Percentiles rank a stretch among this genome's conserved stretches.
Conservation (phyloP, 2,329 filamentous ascomycete genomes). For the Amylocarpus encephaloides region DNA sequence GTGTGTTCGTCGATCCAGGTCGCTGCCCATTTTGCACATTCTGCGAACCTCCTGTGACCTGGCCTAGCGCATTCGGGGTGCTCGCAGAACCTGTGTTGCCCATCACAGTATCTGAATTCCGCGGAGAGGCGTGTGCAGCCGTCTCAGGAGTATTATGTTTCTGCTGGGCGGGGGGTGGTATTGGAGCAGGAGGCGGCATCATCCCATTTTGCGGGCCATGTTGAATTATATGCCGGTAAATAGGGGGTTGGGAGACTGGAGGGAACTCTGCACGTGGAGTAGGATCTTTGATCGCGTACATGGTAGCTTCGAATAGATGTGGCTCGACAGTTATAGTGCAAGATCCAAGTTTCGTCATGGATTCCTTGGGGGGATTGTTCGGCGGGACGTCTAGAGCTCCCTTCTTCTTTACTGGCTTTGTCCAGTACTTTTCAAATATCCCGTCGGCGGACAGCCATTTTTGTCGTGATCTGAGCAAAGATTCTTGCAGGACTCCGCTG, state of each 20-base stretch:
- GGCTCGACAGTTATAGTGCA: constrained; percentile 73
- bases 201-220: constrained; percentile 58
- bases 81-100: constrained; percentile 10
- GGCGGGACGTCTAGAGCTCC: constrained; percentile 54
- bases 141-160: constrained; percentile 28
- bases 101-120: constrained; percentile 17
- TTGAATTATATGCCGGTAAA: constrained; percentile 53
- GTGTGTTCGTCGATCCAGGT: neutral
- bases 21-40: constrained; percentile 4
- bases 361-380: constrained; percentile 63
- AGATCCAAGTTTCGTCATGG: constrained; percentile 66
- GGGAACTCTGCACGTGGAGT: constrained; percentile 39
- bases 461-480: constrained; percentile 64
- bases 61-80: constrained; percentile 3
- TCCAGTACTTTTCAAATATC: constrained; percentile 73
- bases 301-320: constrained; percentile 69
- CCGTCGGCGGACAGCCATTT: constrained; percentile 63
- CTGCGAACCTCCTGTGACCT: neutral
- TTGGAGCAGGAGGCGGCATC: constrained; percentile 47
- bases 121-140: constrained; percentile 22
- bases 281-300: constrained; percentile 65
- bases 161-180: constrained; percentile 29
- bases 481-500: constrained; percentile 70
- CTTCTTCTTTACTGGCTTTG: constrained; percentile 64
- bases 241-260: constrained; percentile 30